A percentile compares a stretch with the other conserved stretches of the same genome.
Evolutionary conservation across 148 eudicot species (phyloP).

Genomic region (Silene latifolia): DNA sequence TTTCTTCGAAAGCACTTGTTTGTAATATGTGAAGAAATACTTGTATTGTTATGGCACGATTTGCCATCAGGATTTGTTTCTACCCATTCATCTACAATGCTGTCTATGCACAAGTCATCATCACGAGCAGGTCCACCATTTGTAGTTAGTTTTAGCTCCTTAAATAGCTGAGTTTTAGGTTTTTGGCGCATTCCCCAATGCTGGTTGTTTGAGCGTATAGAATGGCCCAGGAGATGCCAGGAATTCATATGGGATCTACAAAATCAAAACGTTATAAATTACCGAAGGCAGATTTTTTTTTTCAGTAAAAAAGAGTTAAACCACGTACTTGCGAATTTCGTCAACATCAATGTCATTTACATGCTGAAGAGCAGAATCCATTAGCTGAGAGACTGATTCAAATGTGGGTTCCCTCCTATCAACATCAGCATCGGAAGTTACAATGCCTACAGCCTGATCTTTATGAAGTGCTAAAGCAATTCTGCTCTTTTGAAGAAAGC

Average conservation of each 20-base stretch:
- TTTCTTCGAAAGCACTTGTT: conserved; percentile 34
- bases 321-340: conserved; percentile 55
- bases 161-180: conserved; percentile 59
- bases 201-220: conserved; percentile 47
- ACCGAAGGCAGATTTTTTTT: neutral
- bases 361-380: conserved; percentile 64
- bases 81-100: conserved; percentile 54
- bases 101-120: conserved; percentile 49
- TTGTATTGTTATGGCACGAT: conserved; percentile 27
- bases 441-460: conserved; percentile 29
- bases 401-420: conserved; percentile 20
- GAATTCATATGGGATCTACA: conserved; percentile 68
- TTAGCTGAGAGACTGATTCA: conserved; percentile 43
- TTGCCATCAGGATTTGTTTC: conserved; percentile 33
- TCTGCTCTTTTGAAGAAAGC: conserved; percentile 65
- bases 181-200: conserved; percentile 72
- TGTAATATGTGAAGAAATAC: conserved; percentile 24
- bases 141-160: conserved; percentile 66
- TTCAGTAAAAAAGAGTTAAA: neutral
- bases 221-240: conserved; percentile 58
- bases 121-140: conserved; percentile 39
- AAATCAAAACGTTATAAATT: conserved; percentile 17
- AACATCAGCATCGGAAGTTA: conserved; percentile 23
- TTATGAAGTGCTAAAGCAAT: conserved; percentile 31
- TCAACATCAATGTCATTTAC: conserved; percentile 38